Evolutionary conservation across 805 yeast genomes (phyloP), one percentile per base, ranked within the genome.

Genomic region (Yarrowia sp.): DNA sequence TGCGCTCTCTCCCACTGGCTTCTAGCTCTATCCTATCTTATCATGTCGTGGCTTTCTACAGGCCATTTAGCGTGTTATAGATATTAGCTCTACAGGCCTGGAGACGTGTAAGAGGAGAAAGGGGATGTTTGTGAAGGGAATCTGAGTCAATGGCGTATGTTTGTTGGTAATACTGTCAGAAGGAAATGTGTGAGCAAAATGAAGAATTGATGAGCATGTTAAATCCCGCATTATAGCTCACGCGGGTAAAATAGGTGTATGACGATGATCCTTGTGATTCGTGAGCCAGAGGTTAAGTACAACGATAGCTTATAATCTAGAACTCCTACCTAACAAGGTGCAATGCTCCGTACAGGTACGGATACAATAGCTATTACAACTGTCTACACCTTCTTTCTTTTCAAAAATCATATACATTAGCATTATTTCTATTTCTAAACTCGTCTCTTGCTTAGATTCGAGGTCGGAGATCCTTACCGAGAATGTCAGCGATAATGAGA

Each of bases 401-500:
- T 24, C 30, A 24, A 24, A 24, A 24, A 47, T 47, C 52, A 47
- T 47, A 46, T 46, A 46, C 52, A 47, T 47, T 47, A 47, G 52
- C 52, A 47, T 47, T 47, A 47, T 30, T 34, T 34, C 40, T 36
- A 36, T 52, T 52, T 38, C 38, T 36, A 52, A 52, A 36, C 19
- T 15, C 39, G 55, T 9, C 40, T 50, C 55, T 47, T 9, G 40
- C 34, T 38, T 65, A 56, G 42, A 56, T 56, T 65, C 66, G 50
- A 39, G 68, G 68, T 53, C 68, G 47, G 34, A 65, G 66, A 50
- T 65, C 66, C 34, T 19, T 9, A 30, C 66, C 66, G 13, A 20
- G 24, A 24, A 65, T 65, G 19, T 65, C 63, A n/a, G 39, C 50
- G 10, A 65, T 71, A 55, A 74, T 74, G 70, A 72, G 46, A 46